Evolutionary conservation across 116 monocot genomes (phyloP).

Genomic region (Trichopus zeylanicus): DNA sequence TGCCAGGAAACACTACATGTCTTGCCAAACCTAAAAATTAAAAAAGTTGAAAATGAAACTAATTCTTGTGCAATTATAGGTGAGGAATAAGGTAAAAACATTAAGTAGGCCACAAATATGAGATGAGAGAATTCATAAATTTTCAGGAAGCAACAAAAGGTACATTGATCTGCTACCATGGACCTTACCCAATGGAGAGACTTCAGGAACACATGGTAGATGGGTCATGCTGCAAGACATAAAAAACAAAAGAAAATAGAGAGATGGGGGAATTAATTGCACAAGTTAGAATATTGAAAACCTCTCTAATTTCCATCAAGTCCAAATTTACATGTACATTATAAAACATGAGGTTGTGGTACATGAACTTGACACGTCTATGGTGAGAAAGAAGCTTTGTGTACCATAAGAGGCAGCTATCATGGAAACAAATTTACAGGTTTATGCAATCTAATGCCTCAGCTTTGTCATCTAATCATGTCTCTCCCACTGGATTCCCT

Average conservation of each 20-base stretch:
- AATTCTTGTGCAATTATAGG: no score
- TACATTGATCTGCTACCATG: no score
- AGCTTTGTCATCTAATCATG: background rate
- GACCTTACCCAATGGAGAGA: background rate
- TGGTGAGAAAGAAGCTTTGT: conserved; percentile 8
- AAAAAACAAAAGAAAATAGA: background rate
- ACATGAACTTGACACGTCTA: conserved; percentile 8
- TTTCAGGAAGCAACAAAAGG: no score
- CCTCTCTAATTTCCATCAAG: background rate
- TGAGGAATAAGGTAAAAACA: no score
- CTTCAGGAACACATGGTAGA: background rate
- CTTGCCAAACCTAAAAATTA: no score
- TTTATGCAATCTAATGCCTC: conserved; percentile 6
- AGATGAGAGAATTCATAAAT: no score
- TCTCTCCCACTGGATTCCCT: background rate
- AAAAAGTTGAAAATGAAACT: no score
- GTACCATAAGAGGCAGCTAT: conserved; percentile 9
- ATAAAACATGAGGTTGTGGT: conserved; percentile 10
- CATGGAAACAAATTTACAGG: conserved; percentile 23
- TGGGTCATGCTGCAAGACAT: background rate
- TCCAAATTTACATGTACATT: conserved; percentile 19
- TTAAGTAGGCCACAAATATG: no score
- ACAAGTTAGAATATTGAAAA: background rate
- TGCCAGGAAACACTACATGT: no score
- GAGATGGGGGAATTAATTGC: background rate